phyloP scores from a whole-genome alignment of 202 grass and related monocot genomes.

The Musa balbisiana region DNA sequence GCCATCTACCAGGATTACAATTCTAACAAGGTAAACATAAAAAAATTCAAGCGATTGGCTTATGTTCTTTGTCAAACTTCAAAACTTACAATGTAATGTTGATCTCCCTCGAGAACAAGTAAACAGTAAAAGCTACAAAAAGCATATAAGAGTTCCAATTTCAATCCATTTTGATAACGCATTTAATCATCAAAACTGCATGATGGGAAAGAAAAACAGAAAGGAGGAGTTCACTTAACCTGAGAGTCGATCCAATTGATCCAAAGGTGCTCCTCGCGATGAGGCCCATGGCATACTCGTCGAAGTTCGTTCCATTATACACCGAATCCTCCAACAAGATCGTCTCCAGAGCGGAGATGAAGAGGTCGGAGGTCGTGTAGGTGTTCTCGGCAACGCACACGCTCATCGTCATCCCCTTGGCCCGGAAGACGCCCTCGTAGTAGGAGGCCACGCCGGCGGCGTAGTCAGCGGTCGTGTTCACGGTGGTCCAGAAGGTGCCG shows the following conservation, averaged over 20 bases:
- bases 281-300: constrained; percentile 57
- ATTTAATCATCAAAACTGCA: no score
- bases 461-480: constrained; percentile 65
- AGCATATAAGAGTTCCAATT: no score
- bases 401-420: constrained; percentile 38
- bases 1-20: neutral
- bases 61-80: neutral
- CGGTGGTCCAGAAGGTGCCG: constrained; percentile 66
- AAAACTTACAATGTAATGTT: neutral
- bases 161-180: no score
- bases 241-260: constrained; percentile 42
- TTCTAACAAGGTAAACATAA: neutral
- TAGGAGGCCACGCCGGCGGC: constrained; percentile 53
- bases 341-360: constrained; percentile 76
- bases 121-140: no score
- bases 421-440: constrained; percentile 79
- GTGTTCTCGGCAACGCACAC: constrained; percentile 68
- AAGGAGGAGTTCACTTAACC: constrained; percentile 29
- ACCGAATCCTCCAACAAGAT: constrained; percentile 65
- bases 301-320: constrained; percentile 75
- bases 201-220: neutral
- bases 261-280: constrained; percentile 83
- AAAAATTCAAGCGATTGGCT: neutral
- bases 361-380: constrained; percentile 58
- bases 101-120: no score